Evolutionary conservation across 768 basidiomycete genomes (phyloP), one percentile per base, ranked within the genome.

Genomic region (Rhizopogon sp.): DNA sequence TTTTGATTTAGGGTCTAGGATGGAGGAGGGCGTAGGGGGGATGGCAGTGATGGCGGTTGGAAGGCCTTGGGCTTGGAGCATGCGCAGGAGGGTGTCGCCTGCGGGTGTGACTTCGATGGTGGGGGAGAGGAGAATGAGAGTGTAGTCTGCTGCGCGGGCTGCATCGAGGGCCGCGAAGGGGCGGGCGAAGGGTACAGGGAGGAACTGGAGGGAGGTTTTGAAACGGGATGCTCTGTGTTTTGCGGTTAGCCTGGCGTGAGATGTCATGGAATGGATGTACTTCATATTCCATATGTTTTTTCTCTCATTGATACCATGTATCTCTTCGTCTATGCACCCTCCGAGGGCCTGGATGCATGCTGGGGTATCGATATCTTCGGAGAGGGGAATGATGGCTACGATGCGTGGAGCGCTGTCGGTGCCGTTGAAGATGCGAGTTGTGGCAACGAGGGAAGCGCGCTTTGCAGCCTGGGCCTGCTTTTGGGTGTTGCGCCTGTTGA

Each of bases 161-260:
- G 86, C 87, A 63, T 97, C 93, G 39, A 98, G 78, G 4, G 89
- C 80, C 2, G 82, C 79, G 69, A 91, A 96, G 50, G 90, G 79
- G 44, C 74, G 76, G 54, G 81, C 79, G 62, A 90, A 87, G 2
- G 80, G 83, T 2, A 96, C 76, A 41, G 84, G 84, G 51, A 93
- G 76, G 70, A 97, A 90, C 64, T 97, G 94, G 3, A 98, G 75
- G 6, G 87, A 90, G 0, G 93, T 93, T 71, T 90, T 94, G 77
- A 93, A 97, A 20, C 91, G 82, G 47, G 92, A 89, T 39, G 85
- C 89, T 66, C 93, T 95, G 59, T 4, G 28, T 39, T 22, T 54
- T 43, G 35, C 6, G 43, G 37, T 56, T 51, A 55, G 25, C 39
- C 39, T 43, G 20, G 40, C 39, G 51, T n/a, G 37, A 25, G 20